phyloP scores from a whole-genome alignment of 75 land plant species.

The Cupressus sempervirens region DNA sequence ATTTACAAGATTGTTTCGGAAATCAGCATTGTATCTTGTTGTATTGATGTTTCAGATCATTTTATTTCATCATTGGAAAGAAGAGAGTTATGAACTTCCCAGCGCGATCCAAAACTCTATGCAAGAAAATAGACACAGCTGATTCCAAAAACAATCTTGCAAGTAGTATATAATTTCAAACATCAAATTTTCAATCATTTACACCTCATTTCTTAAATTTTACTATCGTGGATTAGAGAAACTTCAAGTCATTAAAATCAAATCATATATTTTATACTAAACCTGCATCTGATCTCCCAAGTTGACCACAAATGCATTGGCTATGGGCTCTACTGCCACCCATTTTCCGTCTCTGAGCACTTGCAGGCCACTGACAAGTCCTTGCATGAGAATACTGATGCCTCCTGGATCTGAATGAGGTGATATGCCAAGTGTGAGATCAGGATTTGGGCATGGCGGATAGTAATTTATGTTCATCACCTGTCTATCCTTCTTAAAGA shows the following conservation, averaged over 20 bases:
- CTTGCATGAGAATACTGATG: conserved; percentile 38
- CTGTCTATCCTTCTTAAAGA: conserved; percentile 41
- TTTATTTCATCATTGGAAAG: too few relatives aligned
- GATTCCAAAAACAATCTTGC: too few relatives aligned
- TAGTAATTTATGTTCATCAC: conserved; percentile 46
- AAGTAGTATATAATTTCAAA: too few relatives aligned
- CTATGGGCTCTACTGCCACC: conserved; percentile 16
- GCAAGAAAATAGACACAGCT: too few relatives aligned
- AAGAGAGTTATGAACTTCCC: too few relatives aligned
- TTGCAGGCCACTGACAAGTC: conserved; percentile 1
- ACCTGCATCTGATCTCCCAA: conserved; percentile 26
- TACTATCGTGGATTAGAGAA: too few relatives aligned
- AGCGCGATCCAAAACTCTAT: too few relatives aligned
- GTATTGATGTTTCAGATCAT: too few relatives aligned
- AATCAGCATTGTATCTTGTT: too few relatives aligned
- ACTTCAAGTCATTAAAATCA: too few relatives aligned
- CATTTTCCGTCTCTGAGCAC: conserved; percentile 10
- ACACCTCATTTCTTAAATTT: too few relatives aligned
- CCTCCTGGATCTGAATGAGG: conserved; percentile 53
- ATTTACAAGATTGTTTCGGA: too few relatives aligned
- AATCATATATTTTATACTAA: not conserved
- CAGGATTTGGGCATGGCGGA: conserved; percentile 60
- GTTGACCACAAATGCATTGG: conserved; percentile 20
- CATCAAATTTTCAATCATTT: not conserved
- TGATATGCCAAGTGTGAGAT: conserved; percentile 42